A percentile compares a stretch with the other conserved stretches of the same genome.
phyloP scores from a whole-genome alignment of 305 asterid genomes.

The Stenogyne calaminthoides region DNA sequence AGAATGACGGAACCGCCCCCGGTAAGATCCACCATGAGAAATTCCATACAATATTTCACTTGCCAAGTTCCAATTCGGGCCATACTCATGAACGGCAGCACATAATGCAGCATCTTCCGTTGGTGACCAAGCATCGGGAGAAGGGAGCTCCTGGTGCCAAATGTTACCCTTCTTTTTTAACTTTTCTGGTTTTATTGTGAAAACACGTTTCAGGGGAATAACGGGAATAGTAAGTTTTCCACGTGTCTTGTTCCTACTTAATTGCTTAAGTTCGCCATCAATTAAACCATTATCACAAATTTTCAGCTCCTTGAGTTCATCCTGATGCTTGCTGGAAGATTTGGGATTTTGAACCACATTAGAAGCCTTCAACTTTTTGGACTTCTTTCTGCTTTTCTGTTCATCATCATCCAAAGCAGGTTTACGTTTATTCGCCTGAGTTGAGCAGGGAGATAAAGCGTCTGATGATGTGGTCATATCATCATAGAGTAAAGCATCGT shows the following conservation, averaged over 20 bases:
- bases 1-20: conserved; percentile 89
- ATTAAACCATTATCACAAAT: conserved; percentile 47
- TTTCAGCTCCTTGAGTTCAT: conserved; percentile 53
- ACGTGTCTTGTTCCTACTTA: conserved; percentile 60
- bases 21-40: conserved; percentile 79
- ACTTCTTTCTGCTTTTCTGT: conserved; percentile 60
- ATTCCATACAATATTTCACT: conserved; percentile 80
- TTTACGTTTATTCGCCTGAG: conserved; percentile 65
- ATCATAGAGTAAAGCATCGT: conserved; percentile 61
- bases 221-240: conserved; percentile 66
- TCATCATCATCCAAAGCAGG: conserved; percentile 59
- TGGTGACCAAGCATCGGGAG: conserved; percentile 85
- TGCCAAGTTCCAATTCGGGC: conserved; percentile 85
- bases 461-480: conserved; percentile 67
- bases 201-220: conserved; percentile 69
- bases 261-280: conserved; percentile 61
- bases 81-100: conserved; percentile 85
- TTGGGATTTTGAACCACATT: conserved; percentile 48
- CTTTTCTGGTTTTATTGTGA: conserved; percentile 83
- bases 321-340: conserved; percentile 49
- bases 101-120: conserved; percentile 88
- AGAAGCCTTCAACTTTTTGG: conserved; percentile 62
- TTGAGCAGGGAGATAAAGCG: conserved; percentile 57
- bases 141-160: conserved; percentile 75
- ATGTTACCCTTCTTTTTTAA: conserved; percentile 66